Conservation (phyloP, 805 yeast species). For the Hanseniaspora vineae region DNA sequence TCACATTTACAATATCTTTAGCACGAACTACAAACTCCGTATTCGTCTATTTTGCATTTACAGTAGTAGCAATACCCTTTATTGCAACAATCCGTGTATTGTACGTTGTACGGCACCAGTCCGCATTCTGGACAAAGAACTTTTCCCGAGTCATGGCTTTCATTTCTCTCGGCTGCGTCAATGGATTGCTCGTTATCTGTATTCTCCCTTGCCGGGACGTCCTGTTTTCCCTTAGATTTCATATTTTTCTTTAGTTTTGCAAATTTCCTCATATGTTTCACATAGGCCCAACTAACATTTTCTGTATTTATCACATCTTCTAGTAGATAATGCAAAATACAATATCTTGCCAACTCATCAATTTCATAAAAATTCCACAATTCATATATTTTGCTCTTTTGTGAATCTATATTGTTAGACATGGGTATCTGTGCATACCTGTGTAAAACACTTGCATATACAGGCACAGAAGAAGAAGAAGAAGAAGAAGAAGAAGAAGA, state of each 20-base stretch:
- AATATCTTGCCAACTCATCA: background rate
- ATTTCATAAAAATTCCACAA: background rate
- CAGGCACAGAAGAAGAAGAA: background rate
- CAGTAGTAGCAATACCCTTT: background rate
- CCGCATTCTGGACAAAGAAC: background rate
- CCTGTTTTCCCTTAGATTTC: background rate
- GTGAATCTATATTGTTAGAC: background rate
- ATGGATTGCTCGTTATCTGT: background rate
- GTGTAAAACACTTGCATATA: background rate
- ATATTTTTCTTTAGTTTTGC: background rate
- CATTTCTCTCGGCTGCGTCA: background rate
- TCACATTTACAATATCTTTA: background rate
- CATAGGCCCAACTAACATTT: background rate
- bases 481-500: no score
- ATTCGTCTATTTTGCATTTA: background rate
- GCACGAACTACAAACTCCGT: background rate
- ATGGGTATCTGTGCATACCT: background rate
- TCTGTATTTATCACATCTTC: background rate
- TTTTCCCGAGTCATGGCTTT: background rate
- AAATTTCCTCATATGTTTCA: background rate
- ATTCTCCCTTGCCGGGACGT: background rate
- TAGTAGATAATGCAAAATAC: background rate
- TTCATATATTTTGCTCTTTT: background rate
- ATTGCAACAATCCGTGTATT: background rate
- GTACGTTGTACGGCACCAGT: background rate